Percentiles rank a stretch among this genome's conserved stretches.
Evolutionary conservation across 148 eudicot species (phyloP).

Genomic region (Polygonum aviculare): DNA sequence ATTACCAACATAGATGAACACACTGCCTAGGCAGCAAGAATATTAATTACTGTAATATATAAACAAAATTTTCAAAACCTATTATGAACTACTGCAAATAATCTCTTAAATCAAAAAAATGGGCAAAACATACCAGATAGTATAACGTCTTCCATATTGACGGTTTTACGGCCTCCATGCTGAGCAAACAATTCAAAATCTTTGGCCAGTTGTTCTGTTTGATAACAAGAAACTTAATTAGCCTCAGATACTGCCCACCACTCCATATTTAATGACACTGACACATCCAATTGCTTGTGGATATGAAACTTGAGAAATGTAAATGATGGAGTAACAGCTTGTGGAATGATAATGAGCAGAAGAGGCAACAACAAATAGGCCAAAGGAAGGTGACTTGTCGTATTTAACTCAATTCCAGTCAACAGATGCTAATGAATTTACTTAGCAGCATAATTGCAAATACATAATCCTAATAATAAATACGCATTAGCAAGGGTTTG

Average conservation of each 20-base stretch:
- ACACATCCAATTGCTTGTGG: neutral
- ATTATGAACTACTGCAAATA: neutral
- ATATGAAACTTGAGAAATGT: neutral
- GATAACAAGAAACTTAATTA: constrained; percentile 15
- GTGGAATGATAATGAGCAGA: too few relatives aligned
- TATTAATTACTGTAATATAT: neutral
- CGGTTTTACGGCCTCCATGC: constrained; percentile 84
- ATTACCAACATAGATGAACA: neutral
- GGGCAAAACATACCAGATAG: constrained; percentile 53
- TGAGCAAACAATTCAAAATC: constrained; percentile 88
- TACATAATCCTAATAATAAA: neutral
- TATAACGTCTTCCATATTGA: constrained; percentile 88
- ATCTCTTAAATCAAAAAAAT: neutral
- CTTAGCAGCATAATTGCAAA: neutral
- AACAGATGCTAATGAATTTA: neutral
- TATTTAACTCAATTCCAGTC: neutral
- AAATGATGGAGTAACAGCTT: neutral
- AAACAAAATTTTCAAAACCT: neutral
- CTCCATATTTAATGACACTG: neutral
- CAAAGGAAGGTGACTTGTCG: neutral
- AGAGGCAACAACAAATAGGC: neutral
- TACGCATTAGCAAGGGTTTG: neutral
- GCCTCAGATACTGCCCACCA: neutral
- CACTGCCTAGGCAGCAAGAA: neutral
- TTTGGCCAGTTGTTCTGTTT: constrained; percentile 81